Percentiles rank a stretch among this genome's conserved stretches.
phyloP scores from a whole-genome alignment of 192 early-diverging fungal species.

The Umbelopsis ramanniana region DNA sequence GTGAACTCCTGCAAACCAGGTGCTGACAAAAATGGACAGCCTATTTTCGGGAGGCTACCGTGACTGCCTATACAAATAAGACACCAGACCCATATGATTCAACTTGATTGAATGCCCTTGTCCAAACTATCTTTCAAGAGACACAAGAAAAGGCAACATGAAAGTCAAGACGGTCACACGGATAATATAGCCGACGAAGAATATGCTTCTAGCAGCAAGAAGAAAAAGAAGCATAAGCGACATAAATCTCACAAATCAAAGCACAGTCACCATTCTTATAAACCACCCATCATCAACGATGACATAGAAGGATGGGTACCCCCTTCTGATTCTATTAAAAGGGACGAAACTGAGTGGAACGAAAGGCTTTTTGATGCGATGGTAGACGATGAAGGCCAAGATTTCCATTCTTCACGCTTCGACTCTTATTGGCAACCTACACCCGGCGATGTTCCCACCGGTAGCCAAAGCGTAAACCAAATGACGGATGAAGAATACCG shows the following conservation, averaged over 20 bases:
- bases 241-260: constrained; percentile 17
- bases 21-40: not conserved
- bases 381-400: constrained; percentile 36
- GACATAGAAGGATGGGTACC: constrained; percentile 28
- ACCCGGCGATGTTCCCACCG: not conserved
- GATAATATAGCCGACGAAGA: not conserved
- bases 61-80: not conserved
- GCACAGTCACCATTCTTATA: constrained; percentile 14
- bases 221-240: constrained; percentile 20
- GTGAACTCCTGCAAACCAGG: not conserved
- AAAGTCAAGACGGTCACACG: not conserved
- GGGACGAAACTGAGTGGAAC: constrained; percentile 32
- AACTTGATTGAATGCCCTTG: not conserved
- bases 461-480: not conserved
- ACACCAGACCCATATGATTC: not conserved
- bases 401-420: constrained; percentile 26
- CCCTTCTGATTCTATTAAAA: constrained; percentile 5
- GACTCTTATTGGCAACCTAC: constrained; percentile 18
- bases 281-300: constrained; percentile 30
- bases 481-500: constrained; percentile 44
- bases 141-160: not conserved
- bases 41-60: not conserved
- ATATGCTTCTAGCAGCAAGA: not conserved
- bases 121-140: constrained; percentile 2
- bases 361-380: constrained; percentile 41